phyloP scores from a whole-genome alignment of 2,329 filamentous ascomycete species.

The Cercospora citrullina region DNA sequence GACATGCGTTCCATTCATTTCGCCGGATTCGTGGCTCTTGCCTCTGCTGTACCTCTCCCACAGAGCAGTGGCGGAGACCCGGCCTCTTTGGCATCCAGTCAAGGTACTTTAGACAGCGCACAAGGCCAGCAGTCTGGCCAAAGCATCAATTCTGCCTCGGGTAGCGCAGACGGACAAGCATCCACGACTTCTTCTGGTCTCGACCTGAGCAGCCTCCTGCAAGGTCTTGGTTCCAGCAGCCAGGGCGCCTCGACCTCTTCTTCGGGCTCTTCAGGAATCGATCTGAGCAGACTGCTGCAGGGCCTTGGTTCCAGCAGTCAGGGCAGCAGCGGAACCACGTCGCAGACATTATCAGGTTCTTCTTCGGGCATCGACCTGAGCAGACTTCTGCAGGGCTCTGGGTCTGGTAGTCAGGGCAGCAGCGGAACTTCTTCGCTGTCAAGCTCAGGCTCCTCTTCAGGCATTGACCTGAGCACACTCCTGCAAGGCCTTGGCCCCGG shows the following conservation, averaged over 20 bases:
- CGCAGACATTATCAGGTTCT: neutral
- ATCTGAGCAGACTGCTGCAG: neutral
- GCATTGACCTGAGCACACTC: neutral
- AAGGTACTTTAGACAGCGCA: neutral
- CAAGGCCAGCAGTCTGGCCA: neutral
- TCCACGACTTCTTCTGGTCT: neutral
- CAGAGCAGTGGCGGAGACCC: neutral
- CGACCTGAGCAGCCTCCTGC: neutral
- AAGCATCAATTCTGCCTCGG: neutral
- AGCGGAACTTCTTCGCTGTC: neutral
- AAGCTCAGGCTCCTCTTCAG: neutral
- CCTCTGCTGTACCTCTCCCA: conserved; percentile 1
- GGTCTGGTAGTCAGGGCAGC: neutral
- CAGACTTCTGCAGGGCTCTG: neutral
- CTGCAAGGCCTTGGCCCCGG: neutral
- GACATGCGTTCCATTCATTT: conserved; percentile 1
- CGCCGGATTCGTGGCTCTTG: neutral
- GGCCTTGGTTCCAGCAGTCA: neutral
- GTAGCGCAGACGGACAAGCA: neutral
- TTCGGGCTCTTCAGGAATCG: neutral
- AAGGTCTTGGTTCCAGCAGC: neutral
- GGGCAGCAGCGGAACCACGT: neutral
- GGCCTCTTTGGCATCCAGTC: neutral
- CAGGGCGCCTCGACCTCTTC: neutral
- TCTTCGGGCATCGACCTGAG: neutral